Evolutionary conservation across 108 stramenopile species (phyloP), one percentile per base, ranked within the genome.

Genomic region (Schizochytrium sp.): DNA sequence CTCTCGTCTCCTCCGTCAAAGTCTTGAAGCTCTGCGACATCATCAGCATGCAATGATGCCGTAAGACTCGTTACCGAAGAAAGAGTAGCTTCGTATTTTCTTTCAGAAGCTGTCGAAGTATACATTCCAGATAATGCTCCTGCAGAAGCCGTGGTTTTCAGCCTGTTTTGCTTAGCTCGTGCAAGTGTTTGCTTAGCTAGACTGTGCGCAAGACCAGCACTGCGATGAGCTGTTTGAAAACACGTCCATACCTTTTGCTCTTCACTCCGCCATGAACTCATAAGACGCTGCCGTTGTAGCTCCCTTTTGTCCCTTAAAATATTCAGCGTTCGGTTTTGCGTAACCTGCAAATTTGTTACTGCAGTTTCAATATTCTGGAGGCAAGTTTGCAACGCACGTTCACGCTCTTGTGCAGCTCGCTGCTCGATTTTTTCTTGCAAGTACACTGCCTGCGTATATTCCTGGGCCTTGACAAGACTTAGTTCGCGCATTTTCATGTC

Each of bases 391-490:
- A 69, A 44, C 10, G 64, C 64, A 7, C 3, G 0, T 38, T 69
- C 42, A 10, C 64, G 40, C 2, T 69, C 64, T 15, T 69, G 42
- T 10, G 19, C 44, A 28, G 64, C 64, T 2, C 40, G 7, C 5
- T 44, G 64, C 64, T 69, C 64, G 28, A 69, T 69, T 44, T 69
- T 69, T 7, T 69, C 64, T 15, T 69, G 64, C 10, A 69, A 44
- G 3, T 44, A 38, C 28, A 44, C 44, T 7, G 64, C 64, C 2
- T 69, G 64, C 64, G 64, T 38, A 44, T 69, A 69, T 38, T 69
- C 64, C 64, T 69, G 64, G 3, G 64, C 64, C 64, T 69, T 69
- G 64, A 69, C 64, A 69, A 69, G 64, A 38, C 64, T 69, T 44
- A 69, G 3, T 44, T 69, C 64, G 19, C 64, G 64, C 64, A 44